These are phyloP conservation scores for Backusella liffmaniae DNA, from an alignment of 192 early-diverging fungal genomes.

Conservation along the genomic window DNA sequence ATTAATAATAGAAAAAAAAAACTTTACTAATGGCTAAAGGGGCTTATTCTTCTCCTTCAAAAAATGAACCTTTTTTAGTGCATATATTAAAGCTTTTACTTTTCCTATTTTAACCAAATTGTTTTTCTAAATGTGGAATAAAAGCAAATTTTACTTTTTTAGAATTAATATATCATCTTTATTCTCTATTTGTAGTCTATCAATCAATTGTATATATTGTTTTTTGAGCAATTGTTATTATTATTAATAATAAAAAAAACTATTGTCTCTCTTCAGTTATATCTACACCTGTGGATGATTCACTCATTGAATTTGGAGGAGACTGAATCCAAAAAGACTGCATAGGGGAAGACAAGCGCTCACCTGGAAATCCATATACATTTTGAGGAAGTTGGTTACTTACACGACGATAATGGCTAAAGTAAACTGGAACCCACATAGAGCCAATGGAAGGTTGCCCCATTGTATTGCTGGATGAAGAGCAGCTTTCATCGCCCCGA, in stretches of 20 bases:
- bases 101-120: background rate
- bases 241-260: background rate
- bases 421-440: constrained; percentile 8
- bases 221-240: background rate
- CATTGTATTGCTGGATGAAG: background rate
- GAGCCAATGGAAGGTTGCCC: background rate
- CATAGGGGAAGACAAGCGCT: background rate
- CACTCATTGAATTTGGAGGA: background rate
- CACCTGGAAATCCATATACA: background rate
- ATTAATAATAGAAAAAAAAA: background rate
- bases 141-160: background rate
- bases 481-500: background rate
- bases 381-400: constrained; percentile 2
- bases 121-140: background rate
- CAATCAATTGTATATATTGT: background rate
- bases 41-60: background rate
- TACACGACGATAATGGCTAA: background rate
- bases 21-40: background rate
- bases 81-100: background rate
- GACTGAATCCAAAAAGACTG: background rate
- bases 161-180: background rate
- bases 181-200: background rate
- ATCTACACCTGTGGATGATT: background rate
- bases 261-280: background rate
- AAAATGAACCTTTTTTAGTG: background rate